Percentiles rank a stretch among this genome's conserved stretches.
Conservation (phyloP, 2,329 filamentous ascomycete species). For the Trichoderma hamatum region DNA sequence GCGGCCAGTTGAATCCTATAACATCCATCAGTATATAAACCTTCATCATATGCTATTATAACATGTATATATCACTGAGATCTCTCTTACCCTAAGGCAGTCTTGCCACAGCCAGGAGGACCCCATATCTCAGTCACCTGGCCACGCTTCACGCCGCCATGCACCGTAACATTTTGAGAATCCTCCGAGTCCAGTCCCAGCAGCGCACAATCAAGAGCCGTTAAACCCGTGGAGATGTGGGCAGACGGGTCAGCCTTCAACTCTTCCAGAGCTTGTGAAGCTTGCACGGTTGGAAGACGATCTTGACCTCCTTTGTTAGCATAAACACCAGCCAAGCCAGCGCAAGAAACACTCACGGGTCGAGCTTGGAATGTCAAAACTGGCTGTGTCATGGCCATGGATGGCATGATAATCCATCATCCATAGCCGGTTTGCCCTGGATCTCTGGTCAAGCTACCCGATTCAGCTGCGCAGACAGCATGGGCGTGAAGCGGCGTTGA, state of each 20-base stretch:
- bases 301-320: constrained; percentile 50
- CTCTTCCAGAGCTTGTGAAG: constrained; percentile 69
- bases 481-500: neutral
- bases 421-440: constrained; percentile 22
- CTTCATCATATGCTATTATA: neutral
- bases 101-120: constrained; percentile 84
- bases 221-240: constrained; percentile 60
- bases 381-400: constrained; percentile 63
- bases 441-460: neutral
- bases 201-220: constrained; percentile 55
- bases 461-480: constrained; percentile 24
- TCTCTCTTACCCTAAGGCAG: constrained; percentile 66
- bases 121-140: constrained; percentile 88
- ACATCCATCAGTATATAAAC: constrained; percentile 27
- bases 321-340: neutral
- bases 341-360: constrained; percentile 48
- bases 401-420: constrained; percentile 62
- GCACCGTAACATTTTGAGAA: constrained; percentile 27
- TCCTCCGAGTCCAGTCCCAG: constrained; percentile 27
- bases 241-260: constrained; percentile 55
- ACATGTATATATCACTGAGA: neutral
- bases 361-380: constrained; percentile 57
- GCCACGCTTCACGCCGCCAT: constrained; percentile 69
- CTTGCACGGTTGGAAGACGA: constrained; percentile 75
- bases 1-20: constrained; percentile 66